Base-by-base conservation (phyloP, 495 filamentous ascomycete genomes). In the Diplogelasinospora grovesii region DNA sequence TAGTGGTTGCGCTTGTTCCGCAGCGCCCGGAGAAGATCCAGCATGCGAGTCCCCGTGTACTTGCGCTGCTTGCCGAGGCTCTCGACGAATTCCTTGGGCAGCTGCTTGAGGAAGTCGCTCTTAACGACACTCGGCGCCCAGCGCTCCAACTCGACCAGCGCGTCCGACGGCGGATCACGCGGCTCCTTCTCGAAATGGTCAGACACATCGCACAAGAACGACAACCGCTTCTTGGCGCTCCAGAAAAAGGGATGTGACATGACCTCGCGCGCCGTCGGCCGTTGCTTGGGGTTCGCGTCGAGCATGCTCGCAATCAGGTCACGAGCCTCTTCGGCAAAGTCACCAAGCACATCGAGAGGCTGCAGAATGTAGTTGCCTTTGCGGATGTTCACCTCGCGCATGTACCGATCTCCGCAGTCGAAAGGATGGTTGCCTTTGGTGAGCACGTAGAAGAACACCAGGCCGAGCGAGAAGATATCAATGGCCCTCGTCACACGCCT, bases 241-340 rank as follows among this genome's bases (percentile, higher is more conserved):
- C 92, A 98, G 74, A 98, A 98, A 70, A 96, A 97, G 0, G 92
- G 92, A 54, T 98, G 92, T 20, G 82, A 77, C 64, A 95, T 75
- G 45, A 97, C 85, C 35, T 85, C 66, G 36, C 65, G 68, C 19
- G 92, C 78, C 42, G 87, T 69, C 37, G 93, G 80, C 54, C 85
- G 76, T 41, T 62, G 50, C 45, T 77, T 85, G 25, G 79, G 92
- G 54, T 83, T 77, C 35, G 80, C 69, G 16, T 71, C 68, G 22
- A 97, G 63, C 93, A 98, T 98, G 25, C 77, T 81, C 6, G 68
- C 70, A 38, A 98, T 85, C 7, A 98, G 70, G 54, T 94, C 83
- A 52, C 81, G 77, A 0, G 92, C 89, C 63, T 96, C 90, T 49
- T 81, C 82, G 3, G 85, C 81, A 48, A 86, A 86, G 48, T 89